Evolutionary conservation across 2,329 filamentous ascomycete species (phyloP), one percentile per base, ranked within the genome.

Genomic region (Cordyceps farinosa): DNA sequence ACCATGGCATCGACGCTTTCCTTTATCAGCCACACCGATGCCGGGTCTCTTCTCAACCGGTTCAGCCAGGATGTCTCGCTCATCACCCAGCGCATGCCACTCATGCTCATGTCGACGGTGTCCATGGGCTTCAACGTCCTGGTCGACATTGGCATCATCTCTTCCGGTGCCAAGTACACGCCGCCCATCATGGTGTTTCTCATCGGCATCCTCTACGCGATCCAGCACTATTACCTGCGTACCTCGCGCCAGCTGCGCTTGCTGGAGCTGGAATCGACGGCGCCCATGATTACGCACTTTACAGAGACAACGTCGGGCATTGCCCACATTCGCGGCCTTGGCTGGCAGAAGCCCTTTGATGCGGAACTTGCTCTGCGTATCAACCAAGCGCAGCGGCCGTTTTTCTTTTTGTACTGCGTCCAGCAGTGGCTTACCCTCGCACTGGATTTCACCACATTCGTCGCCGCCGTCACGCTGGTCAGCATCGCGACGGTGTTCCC

Each of bases 381-480:
- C 1, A 79, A 86, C 64, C 69, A 72, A 9, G 82, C 82, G 0
- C 84, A 86, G 66, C 71, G 76, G 34, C 82, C 84, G 1, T 82
- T 80, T 57, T 87, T 86, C 67, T 75, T 84, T 2, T 72, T 86
- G 10, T 81, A 77, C 60, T 79, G 78, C 40, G 77, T 84, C 13
- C 84, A 87, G 68, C 76, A 82, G 47, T 87, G 84, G 84, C 71
- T 84, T 0, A 78, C 72, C 0, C 68, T 84, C 1, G 79, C 81
- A 1, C 67, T 84, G 6, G 79, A 82, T 63, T 68, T 82, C 11
- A 71, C 81, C 3, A 77, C 81, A 1, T 76, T 79, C 1, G 76
- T 69, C 3, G 72, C 82, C 32, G 79, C 79, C 0, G 73, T 78
- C 1, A 66, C 80, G 5, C 66, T 83, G 5, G 76, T 83, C 15